Base-by-base conservation (phyloP, 495 filamentous ascomycete genomes). In the Penicillium robsamsonii region DNA sequence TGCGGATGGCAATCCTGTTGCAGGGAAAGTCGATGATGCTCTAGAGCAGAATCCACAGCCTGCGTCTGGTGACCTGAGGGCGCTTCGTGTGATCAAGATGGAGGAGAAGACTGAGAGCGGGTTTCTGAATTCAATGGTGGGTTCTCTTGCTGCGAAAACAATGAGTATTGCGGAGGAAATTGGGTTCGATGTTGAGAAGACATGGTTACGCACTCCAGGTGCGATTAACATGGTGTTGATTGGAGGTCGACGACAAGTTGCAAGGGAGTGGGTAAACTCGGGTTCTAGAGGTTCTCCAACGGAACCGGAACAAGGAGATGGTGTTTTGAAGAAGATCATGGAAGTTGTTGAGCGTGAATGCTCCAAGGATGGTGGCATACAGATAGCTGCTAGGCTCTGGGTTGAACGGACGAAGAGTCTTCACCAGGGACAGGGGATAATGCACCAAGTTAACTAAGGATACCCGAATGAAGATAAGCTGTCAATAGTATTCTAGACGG, bases 151-250 rank as follows among this genome's bases (percentile, higher is more conserved):
- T 11, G 79, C 78, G 15, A 95, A 91, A 76, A 82, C 88, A 3
- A 75, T 81, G 30, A 64, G 72, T 33, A 77, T 98, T 29, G 84
- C 89, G 1, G 66, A 64, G 15, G 84, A 89, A 25, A 76, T 89
- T 50, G 92, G 90, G 0, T 96, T 84, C 78, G 77, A 79, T 4
- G 79, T 89, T 6, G 90, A 97, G 66, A 87, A 78, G 54, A 91
- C 93, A 51, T 81, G 89, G 73, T 65, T 98, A 46, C 76, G 90
- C 38, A 95, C 97, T 51, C 92, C 93, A 10, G 94, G 90, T 68
- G 96, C 93, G 40, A 77, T 95, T 57, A 97, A 97, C 71, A 79
- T 85, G 20, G 90, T 82, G 0, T 73, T 98, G 25, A 58, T 97
- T 56, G 92, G 93, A 15, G 78, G 83, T 10, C 58, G 68, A 12